Evolutionary conservation across 1,139 yeast genomes (phyloP).

Genomic region (Suhomyces choctaworum): DNA sequence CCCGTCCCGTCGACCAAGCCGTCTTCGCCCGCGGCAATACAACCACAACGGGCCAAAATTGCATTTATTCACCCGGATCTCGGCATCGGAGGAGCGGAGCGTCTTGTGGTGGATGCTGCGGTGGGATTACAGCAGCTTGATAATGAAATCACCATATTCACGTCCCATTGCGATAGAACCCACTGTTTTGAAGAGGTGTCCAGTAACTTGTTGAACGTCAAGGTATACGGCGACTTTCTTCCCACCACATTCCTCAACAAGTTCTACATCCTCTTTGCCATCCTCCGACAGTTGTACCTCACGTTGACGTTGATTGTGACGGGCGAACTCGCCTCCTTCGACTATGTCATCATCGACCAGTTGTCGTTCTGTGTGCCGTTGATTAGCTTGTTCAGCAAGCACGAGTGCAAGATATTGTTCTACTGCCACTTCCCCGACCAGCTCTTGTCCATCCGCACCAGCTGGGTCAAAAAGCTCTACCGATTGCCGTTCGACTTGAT

Average conservation of each 20-base stretch:
- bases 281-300: conserved; percentile 75
- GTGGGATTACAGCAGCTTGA: conserved; percentile 69
- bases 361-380: conserved; percentile 83
- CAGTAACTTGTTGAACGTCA: conserved; percentile 54
- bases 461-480: conserved; percentile 60
- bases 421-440: conserved; percentile 98
- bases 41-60: conserved; percentile 28
- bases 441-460: conserved; percentile 60
- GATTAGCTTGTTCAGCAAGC: conserved; percentile 49
- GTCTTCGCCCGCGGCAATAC: background rate
- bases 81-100: conserved; percentile 96
- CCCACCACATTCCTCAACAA: conserved; percentile 70
- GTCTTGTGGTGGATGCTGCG: conserved; percentile 94
- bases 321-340: conserved; percentile 53
- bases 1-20: background rate
- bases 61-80: conserved; percentile 96
- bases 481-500: conserved; percentile 77
- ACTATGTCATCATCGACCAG: conserved; percentile 84
- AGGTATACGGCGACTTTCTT: conserved; percentile 77
- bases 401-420: conserved; percentile 57
- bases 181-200: conserved; percentile 93
- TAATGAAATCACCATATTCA: conserved; percentile 67
- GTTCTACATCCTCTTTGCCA: conserved; percentile 81
- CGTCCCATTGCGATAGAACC: conserved; percentile 82
- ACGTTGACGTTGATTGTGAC: conserved; percentile 49